These are phyloP conservation scores for Pythium utonaiense DNA, from an alignment of 352 stramenopile genomes.

Conservation along the genomic window DNA sequence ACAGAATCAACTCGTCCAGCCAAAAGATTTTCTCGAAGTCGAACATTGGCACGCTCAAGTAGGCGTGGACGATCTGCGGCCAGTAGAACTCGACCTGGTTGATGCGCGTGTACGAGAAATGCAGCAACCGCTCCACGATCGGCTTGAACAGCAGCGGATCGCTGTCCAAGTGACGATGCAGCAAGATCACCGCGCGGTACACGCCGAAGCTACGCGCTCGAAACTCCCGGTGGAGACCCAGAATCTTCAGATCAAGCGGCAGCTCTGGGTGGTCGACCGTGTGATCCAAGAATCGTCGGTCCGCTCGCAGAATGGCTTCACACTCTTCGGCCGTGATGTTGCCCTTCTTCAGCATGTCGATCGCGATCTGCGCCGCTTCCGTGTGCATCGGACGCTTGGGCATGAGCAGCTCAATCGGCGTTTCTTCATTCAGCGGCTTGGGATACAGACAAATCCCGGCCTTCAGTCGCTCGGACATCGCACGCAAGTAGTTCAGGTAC, in stretches of 20 bases:
- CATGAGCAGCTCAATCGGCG: constrained; percentile 86
- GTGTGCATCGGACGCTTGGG: constrained; percentile 79
- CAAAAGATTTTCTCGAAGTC: constrained; percentile 90
- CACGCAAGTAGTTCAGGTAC: constrained; percentile 83
- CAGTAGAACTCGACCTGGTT: constrained; percentile 92
- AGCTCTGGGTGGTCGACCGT: constrained; percentile 84
- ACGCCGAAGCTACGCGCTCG: constrained; percentile 74
- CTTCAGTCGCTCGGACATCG: constrained; percentile 82
- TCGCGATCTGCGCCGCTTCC: constrained; percentile 81
- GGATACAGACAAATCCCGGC: constrained; percentile 85
- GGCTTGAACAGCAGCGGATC: constrained; percentile 85
- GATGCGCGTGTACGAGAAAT: constrained; percentile 87
- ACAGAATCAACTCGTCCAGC: constrained; percentile 86
- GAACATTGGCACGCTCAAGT: constrained; percentile 86
- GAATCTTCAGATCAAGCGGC: constrained; percentile 80
- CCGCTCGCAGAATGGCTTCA: constrained; percentile 79
- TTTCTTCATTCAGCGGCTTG: constrained; percentile 76
- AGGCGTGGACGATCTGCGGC: constrained; percentile 88
- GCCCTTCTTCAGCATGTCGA: constrained; percentile 78
- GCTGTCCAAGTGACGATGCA: constrained; percentile 84
- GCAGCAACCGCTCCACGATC: constrained; percentile 77
- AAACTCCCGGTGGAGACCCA: constrained; percentile 85
- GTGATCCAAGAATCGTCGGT: constrained; percentile 81
- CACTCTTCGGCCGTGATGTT: constrained; percentile 86
- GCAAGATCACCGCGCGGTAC: constrained; percentile 79